Base-by-base conservation (phyloP, 192 early-diverging fungal species). In the Podila epicladia region DNA sequence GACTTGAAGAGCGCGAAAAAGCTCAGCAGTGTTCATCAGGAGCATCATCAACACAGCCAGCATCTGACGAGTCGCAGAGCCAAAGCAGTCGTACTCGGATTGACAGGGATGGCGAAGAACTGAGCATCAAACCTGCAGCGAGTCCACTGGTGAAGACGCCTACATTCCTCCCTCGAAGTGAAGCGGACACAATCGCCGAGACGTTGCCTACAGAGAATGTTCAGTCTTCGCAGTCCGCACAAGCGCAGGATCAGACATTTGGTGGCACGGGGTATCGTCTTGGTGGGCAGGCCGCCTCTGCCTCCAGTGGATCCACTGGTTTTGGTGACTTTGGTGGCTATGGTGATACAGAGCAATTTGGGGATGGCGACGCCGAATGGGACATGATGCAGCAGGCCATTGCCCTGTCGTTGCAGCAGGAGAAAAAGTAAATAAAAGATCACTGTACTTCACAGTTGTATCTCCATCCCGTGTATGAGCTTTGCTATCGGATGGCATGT, bases 361-460 rank as follows among this genome's bases (percentile, higher is more conserved):
- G 37, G 0, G 77, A 80, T 73, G 65, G 55, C 35, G 73, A 75
- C 4, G 55, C 48, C 26, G 76, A 80, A 41, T 24, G 51, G 37
- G 48, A 50, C 12, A 80, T 80, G 77, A 69, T 80, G 66, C 70
- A 80, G 57, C 66, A 80, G 62, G 77, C 77, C 0, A 80, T 80
- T 32, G 77, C 66, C 31, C 60, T 80, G 77, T 80, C 77, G 12
- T 62, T 49, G 38, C 22, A 26, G 26, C 26, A 45, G 28, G 45
- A 33, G 11, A 22, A 31, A 69, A 59, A 62, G 22, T 24, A 61
- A 24, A 29, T 62, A 45, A 4, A 61, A 3, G 15, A 15, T 15
- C 41, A 9, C 12, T 12, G 38, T 41, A 41, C 33, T 35, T 3
- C 33, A 35, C 7, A 35, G 3, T 7, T 35, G 33, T 29, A 3